These are phyloP conservation scores for Citrullus mucosospermus DNA, from an alignment of 306 rosid species.

Conservation along the genomic window DNA sequence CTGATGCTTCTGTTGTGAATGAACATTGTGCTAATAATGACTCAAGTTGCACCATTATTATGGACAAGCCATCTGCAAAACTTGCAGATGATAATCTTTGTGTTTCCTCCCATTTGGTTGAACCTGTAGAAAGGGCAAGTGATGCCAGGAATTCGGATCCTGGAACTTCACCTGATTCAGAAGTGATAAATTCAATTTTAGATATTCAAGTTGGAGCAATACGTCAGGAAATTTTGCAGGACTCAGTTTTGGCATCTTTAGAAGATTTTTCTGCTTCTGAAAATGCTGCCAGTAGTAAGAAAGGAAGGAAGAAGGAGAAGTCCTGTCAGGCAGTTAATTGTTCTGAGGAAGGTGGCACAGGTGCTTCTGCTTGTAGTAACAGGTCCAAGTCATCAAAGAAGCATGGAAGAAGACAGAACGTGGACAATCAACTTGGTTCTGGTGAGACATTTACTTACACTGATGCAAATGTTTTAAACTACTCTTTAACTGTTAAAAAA, in stretches of 20 bases:
- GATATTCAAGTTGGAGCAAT: slow-evolving; percentile 48
- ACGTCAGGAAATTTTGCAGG: slow-evolving; percentile 29
- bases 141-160: slow-evolving; percentile 53
- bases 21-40: slow-evolving; percentile 34
- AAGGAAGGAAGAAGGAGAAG: slow-evolving; percentile 47
- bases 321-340: background rate
- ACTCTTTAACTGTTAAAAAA: slow-evolving; percentile 27
- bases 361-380: slow-evolving; percentile 18
- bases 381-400: slow-evolving; percentile 43
- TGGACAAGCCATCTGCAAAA: slow-evolving; percentile 32
- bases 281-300: slow-evolving; percentile 13
- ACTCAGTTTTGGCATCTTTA: slow-evolving; percentile 30
- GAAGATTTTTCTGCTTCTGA: slow-evolving; percentile 34
- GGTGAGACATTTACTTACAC: slow-evolving; percentile 23
- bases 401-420: slow-evolving; percentile 19
- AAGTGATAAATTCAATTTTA: slow-evolving; percentile 65
- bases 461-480: slow-evolving; percentile 32
- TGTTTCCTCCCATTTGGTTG: slow-evolving; percentile 31
- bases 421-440: slow-evolving; percentile 23
- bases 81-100: slow-evolving; percentile 21
- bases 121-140: slow-evolving; percentile 33
- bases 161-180: slow-evolving; percentile 98
- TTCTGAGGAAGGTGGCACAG: background rate
- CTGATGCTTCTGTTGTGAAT: slow-evolving; percentile 26
- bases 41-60: slow-evolving; percentile 21